Conservation (phyloP, 495 filamentous ascomycete species). For the Cercophora newfieldiana region DNA sequence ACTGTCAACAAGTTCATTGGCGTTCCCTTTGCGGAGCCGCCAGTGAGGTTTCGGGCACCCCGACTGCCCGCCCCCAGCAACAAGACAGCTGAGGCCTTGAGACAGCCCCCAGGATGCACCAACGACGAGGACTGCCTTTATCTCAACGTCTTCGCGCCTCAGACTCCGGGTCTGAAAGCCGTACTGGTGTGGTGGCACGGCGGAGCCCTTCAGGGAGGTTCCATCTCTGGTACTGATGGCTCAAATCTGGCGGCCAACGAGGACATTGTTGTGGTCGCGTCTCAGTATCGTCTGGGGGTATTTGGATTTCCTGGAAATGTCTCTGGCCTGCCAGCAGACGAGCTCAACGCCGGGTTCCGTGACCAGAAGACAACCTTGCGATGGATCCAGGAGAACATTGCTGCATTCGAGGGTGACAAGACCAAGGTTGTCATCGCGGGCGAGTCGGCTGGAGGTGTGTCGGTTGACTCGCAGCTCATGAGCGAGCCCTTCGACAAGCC, state of each 20-base stretch:
- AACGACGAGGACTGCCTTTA: constrained; percentile 11
- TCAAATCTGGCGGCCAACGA: constrained; percentile 12
- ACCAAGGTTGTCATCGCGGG: not conserved
- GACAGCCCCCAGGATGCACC: not conserved
- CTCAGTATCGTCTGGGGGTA: constrained; percentile 13
- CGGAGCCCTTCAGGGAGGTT: constrained; percentile 6
- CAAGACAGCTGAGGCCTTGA: not conserved
- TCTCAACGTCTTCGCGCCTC: constrained; percentile 15
- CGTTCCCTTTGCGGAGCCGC: constrained; percentile 11
- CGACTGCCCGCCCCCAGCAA: not conserved
- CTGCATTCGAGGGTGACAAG: constrained; percentile 6
- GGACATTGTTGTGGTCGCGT: not conserved
- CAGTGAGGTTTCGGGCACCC: constrained; percentile 3
- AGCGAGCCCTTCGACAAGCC: constrained; percentile 13
- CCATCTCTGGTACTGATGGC: not conserved
- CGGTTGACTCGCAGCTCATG: constrained; percentile 8
- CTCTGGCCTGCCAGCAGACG: constrained; percentile 2
- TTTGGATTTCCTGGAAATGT: constrained; percentile 18
- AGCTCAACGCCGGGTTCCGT: constrained; percentile 15
- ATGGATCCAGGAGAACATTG: constrained; percentile 15
- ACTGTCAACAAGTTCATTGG: constrained; percentile 17
- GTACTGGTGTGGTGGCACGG: constrained; percentile 18
- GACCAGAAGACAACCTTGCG: constrained; percentile 4
- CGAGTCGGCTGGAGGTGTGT: constrained; percentile 6
- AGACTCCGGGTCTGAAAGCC: not conserved